Evolutionary conservation across 805 yeast genomes (phyloP), one percentile per base, ranked within the genome.

Genomic region (Sugiyamaella americana): DNA sequence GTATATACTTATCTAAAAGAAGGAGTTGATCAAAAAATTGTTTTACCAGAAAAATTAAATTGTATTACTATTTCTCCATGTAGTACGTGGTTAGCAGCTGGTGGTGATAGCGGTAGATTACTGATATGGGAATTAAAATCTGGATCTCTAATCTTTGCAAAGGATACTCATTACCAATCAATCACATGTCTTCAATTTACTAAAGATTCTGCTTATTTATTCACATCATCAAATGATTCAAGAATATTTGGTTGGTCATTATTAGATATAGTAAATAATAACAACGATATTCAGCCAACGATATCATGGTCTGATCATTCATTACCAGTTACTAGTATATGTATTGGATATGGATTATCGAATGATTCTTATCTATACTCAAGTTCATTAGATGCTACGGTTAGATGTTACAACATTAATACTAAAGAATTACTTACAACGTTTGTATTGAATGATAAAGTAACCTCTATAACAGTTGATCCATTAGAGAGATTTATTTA

Each of bases 81-180:
- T 62, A 68, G 57, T 57, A 67, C 36, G 48, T 68, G 55, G 63
- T 56, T 93, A 21, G 82, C 79, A 4, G 95, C 83, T 38, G 88
- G 91, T 50, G 73, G 93, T 44, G 60, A 70, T 49, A 59, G 82
- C n/a, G 98, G 98, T 10, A 76, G 80, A 53, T 52, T 93, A 13
- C 84, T 84, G 59, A 63, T 89, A 1, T 91, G 98, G 98, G 95
- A 87, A 56, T 60, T 89, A 43, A 64, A 73, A 6, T 82, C 93
- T 1, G 98, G 98, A 0, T 65, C 77, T 20, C 70, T 93, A 40
- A 58, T 89, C 20, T 70, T 76, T 40, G 94, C 79, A 3, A 79
- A 78, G 58, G 89, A 85, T 43, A 82, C 87, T 0, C 98, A 91
- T 66, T 91, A 87, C 63, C 97, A 91, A 65, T 70, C 74, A 4